These are phyloP conservation scores for Neopestalotiopsis sp. DNA, from an alignment of 2,329 filamentous ascomycete species.

Conservation along the genomic window DNA sequence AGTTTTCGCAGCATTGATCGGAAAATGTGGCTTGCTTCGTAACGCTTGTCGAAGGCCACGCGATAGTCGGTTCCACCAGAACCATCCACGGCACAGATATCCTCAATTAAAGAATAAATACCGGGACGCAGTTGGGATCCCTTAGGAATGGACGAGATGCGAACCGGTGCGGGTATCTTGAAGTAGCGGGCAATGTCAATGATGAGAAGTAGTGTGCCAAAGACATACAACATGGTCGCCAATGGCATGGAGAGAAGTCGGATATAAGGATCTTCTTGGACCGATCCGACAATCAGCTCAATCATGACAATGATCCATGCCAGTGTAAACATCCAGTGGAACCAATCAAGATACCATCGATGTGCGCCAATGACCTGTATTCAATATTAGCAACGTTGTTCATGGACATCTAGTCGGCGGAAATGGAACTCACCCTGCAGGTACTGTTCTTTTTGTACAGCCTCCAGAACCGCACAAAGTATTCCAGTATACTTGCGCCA, in stretches of 20 bases:
- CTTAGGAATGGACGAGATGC: slow-evolving; percentile 56
- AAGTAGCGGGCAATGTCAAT: slow-evolving; percentile 52
- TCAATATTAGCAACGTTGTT: slow-evolving; percentile 21
- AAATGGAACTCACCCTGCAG: slow-evolving; percentile 52
- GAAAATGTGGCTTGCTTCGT: slow-evolving; percentile 57
- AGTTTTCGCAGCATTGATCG: slow-evolving; percentile 56
- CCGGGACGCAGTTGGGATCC: slow-evolving; percentile 56
- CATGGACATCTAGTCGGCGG: not conserved
- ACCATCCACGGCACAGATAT: slow-evolving; percentile 58
- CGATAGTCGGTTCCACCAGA: slow-evolving; percentile 56
- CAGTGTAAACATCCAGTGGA: slow-evolving; percentile 61
- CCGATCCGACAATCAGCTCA: slow-evolving; percentile 51
- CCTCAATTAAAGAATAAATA: slow-evolving; percentile 59
- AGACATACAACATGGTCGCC: slow-evolving; percentile 54
- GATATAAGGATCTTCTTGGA: slow-evolving; percentile 39
- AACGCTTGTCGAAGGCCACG: slow-evolving; percentile 54
- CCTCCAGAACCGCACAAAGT: slow-evolving; percentile 55
- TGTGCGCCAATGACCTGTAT: slow-evolving; percentile 32
- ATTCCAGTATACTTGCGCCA: slow-evolving; percentile 56
- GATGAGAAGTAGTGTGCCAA: slow-evolving; percentile 54
- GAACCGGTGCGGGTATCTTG: slow-evolving; percentile 49
- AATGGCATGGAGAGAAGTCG: slow-evolving; percentile 58
- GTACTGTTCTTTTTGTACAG: slow-evolving; percentile 56
- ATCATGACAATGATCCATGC: slow-evolving; percentile 62
- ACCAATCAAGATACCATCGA: slow-evolving; percentile 53